These are phyloP conservation scores for Planoprotostelium fungivorum DNA, from an alignment of 78 protist species.

Conservation along the genomic window DNA sequence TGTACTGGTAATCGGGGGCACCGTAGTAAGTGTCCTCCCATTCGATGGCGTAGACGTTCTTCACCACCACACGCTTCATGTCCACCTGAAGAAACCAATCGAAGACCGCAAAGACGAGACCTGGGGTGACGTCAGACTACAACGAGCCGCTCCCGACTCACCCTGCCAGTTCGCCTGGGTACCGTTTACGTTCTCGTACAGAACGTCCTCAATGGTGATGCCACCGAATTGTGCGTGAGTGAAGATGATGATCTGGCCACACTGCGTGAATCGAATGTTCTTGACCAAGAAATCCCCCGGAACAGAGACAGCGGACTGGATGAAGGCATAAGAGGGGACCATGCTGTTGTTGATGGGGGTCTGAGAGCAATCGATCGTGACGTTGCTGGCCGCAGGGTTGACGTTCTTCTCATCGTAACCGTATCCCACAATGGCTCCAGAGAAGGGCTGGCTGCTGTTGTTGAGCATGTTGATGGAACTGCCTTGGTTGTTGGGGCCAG, in stretches of 20 bases:
- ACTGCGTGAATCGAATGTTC: background rate
- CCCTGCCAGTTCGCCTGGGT: background rate
- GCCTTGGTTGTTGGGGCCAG: background rate
- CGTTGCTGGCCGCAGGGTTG: background rate
- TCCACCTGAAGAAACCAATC: too few species aligned
- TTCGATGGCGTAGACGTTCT: too few species aligned
- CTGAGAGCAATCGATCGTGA: background rate
- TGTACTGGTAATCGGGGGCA: too few species aligned
- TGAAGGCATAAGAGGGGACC: background rate
- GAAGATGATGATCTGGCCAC: background rate
- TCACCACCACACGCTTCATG: too few species aligned
- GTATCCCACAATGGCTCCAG: background rate
- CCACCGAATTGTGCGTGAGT: background rate
- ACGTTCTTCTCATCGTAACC: too few species aligned
- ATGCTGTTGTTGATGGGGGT: background rate
- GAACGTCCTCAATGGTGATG: background rate
- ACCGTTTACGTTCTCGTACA: background rate
- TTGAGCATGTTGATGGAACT: background rate
- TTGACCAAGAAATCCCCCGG: background rate
- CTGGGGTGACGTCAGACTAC: too few species aligned
- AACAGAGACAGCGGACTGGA: background rate
- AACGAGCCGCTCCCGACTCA: too few species aligned
- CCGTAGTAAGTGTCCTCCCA: too few species aligned
- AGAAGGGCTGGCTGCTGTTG: background rate
- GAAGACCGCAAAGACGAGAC: too few species aligned